phyloP scores from a whole-genome alignment of 202 grass and related monocot species.

The Musa balbisiana region DNA sequence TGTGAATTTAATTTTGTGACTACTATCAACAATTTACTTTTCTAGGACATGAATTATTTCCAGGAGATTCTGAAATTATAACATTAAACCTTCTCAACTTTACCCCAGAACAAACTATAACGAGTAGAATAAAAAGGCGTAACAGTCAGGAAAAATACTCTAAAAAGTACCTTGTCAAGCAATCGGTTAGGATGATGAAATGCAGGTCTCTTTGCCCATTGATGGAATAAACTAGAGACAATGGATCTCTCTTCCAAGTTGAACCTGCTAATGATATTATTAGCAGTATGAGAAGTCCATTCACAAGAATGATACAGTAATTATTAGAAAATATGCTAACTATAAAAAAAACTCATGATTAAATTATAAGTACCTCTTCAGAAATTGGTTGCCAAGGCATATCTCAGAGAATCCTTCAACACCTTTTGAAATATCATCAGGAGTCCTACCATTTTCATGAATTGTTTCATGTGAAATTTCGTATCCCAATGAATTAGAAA shows the following conservation, averaged over 20 bases:
- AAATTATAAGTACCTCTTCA: conserved; percentile 40
- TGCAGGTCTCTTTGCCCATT: conserved; percentile 23
- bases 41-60: neutral
- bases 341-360: neutral
- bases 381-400: conserved; percentile 52
- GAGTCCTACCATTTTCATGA: conserved; percentile 12
- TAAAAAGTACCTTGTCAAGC: conserved; percentile 39
- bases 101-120: neutral
- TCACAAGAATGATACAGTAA: no score
- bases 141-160: neutral
- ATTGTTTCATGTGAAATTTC: conserved; percentile 27
- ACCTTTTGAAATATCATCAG: conserved; percentile 1
- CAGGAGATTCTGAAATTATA: neutral
- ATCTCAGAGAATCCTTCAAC: conserved; percentile 36
- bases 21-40: neutral
- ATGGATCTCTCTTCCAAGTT: conserved; percentile 24
- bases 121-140: neutral
- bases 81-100: neutral
- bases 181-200: conserved; percentile 26
- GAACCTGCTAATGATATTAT: conserved; percentile 15
- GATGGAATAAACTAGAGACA: conserved; percentile 27
- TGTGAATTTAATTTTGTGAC: neutral
- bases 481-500: conserved; percentile 31
- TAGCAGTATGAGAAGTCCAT: neutral
- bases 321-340: neutral